A percentile compares a stretch with the other conserved stretches of the same genome.
phyloP scores from a whole-genome alignment of 139 green algal species.

The Auxenochlorella pyrenoidosa region DNA sequence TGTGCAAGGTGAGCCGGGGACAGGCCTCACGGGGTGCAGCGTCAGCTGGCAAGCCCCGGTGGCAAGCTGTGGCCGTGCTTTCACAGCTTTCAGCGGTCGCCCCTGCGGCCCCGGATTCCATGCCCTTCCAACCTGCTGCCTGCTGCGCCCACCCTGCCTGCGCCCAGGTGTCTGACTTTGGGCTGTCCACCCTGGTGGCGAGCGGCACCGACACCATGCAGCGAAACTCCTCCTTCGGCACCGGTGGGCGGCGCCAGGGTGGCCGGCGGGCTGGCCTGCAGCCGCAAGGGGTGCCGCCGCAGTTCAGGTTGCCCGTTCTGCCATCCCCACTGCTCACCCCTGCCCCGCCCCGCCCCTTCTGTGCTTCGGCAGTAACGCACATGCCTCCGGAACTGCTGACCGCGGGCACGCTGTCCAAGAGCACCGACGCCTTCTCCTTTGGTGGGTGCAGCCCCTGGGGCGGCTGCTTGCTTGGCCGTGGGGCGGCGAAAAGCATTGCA shows the following conservation, averaged over 20 bases:
- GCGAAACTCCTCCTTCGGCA: neutral
- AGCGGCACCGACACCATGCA: neutral
- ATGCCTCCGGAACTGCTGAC: conserved; percentile 30
- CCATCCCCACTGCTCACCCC: neutral
- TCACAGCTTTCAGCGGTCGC: too few species aligned
- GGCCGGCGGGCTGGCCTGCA: neutral
- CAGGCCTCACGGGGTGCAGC: neutral
- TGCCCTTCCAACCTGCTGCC: too few species aligned
- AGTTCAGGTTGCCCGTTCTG: too few species aligned
- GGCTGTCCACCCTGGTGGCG: neutral
- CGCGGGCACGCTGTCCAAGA: neutral
- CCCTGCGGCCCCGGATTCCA: too few species aligned
- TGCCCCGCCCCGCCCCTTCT: neutral
- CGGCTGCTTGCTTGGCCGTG: neutral
- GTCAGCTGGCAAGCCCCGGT: too few species aligned
- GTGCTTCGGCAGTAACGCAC: conserved; percentile 8
- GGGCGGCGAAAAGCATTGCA: neutral
- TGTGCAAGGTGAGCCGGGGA: conserved; percentile 3
- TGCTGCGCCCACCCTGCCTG: neutral
- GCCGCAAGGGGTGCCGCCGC: too few species aligned
- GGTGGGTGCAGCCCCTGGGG: neutral
- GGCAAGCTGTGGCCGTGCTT: too few species aligned
- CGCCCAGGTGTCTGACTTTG: conserved; percentile 28
- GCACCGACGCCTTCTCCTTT: neutral
- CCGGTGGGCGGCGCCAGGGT: neutral